Evolutionary conservation across 306 rosid genomes (phyloP), one percentile per base, ranked within the genome.

Genomic region (Rubus parviflorus): DNA sequence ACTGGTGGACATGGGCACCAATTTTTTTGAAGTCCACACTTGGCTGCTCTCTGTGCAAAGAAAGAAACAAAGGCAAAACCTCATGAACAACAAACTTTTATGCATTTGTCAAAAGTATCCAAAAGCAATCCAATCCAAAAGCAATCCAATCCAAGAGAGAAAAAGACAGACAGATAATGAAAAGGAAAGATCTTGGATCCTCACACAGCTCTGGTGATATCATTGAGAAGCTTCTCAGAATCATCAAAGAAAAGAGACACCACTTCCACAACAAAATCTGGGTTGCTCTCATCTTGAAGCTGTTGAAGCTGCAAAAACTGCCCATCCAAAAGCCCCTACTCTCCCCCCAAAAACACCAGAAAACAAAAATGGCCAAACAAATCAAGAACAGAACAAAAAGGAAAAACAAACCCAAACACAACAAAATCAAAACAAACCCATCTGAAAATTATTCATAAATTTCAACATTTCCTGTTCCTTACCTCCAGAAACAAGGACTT

Each of bases 1-100:
- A 82, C 85, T 93, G 99, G 87, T 96, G 98, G 74, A 93, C 98
- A 86, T 88, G 94, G 46, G 97, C 92, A 89, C 93, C 99, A 81
- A 93, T 88, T 83, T 81, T 89, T 87, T 83, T 87, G 94, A 89
- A 96, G 83, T 96, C 98, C 68, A 91, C 91, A 67, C 45, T 74
- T 73, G 83, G 83, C 77, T 89, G 98, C 75, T 89, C 91, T 35
- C 98, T 94, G 83, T 74, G 52, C 20, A 78, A 77, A 58, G 61
- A 77, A 49, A 41, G n/a, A 46, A 47, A 46, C n/a, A 80, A 7
- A 40, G 57, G 6, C 16, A 49, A 71, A 80, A 13, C 72, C 63
- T 23, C 57, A 38, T 64, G 23, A 81, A 78, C 43, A 74, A 51
- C 23, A 80, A 30, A 13, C 22, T 56, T 68, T 69, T 38, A 79